Conservation (phyloP, 768 basidiomycete species). For the Hypholoma fasciculare region DNA sequence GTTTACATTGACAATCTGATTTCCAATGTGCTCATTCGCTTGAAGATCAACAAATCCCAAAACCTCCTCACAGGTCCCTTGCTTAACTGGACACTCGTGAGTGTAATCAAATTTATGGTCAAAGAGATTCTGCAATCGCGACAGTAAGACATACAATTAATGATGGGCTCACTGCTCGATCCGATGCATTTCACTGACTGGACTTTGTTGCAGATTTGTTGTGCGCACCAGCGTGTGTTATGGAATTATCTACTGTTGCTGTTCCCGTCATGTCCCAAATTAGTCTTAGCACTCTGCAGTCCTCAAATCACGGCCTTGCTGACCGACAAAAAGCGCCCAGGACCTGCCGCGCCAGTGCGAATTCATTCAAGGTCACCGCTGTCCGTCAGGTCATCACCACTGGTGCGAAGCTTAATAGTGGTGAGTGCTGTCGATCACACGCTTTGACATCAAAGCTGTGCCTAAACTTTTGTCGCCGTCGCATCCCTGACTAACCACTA, state of each 20-base stretch:
- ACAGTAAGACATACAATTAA: constrained; percentile 38
- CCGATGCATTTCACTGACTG: background rate
- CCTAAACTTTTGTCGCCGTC: background rate
- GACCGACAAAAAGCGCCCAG: constrained; percentile 33
- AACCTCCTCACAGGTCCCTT: constrained; percentile 64
- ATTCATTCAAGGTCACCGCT: constrained; percentile 22
- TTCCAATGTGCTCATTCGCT: no score
- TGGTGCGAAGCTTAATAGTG: constrained; percentile 35
- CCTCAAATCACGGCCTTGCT: constrained; percentile 48
- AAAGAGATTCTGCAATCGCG: constrained; percentile 53
- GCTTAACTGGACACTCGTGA: constrained; percentile 79
- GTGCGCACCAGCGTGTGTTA: constrained; percentile 40
- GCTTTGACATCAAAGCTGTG: background rate
- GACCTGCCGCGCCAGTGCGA: constrained; percentile 8
- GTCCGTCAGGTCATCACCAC: constrained; percentile 41
- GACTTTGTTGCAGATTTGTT: constrained; percentile 38
- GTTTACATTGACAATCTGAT: no score
- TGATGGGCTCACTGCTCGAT: background rate
- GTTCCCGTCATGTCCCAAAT: constrained; percentile 62
- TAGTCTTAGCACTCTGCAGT: constrained; percentile 66
- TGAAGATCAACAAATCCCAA: constrained; percentile 54
- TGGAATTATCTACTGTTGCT: constrained; percentile 64
- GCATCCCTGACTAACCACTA: constrained; percentile 7
- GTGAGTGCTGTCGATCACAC: constrained; percentile 22
- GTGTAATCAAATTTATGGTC: constrained; percentile 64